Base-by-base conservation (phyloP, 108 stramenopile species). In the Fistulifera pelliculosa region DNA sequence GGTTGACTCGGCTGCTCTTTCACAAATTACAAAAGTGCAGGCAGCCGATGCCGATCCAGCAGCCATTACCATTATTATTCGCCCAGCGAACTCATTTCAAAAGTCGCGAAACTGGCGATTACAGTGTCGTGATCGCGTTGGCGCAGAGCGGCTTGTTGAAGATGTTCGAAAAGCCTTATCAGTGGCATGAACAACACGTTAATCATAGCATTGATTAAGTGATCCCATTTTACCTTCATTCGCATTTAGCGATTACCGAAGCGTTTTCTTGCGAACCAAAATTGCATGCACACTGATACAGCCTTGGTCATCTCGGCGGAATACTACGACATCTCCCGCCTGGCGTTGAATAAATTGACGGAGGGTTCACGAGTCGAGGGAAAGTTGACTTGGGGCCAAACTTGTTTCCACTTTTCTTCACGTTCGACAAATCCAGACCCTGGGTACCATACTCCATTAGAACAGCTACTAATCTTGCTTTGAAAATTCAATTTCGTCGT, bases 301-400 rank as follows among this genome's bases (percentile, higher is more conserved):
- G 24, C 50, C 50, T 23, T 27, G 19, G 18, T 38, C 57, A 27
- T 68, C 59, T 8, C 49, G 27, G 6, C 62, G 47, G 3, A 71
- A 50, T 38, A 52, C 52, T 8, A 71, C 48, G 3, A 66, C 74
- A 53, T 70, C 69, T 4, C 56, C 61, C 14, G 69, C 65, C 23
- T 49, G 28, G 13, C 38, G 8, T 0, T 47, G 3, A 10, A 70
- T 23, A 0, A 61, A 66, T 11, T 52, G 51, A 17, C 44, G 16
- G 15, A 23, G 40, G 19, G 60, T 28, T 28, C 26, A 3, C 31
- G 31, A 35, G 31, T 35, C 6, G 31, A 6, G 45, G 88, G 88
- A 57, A 86, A 86, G n/a, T 80, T 80, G 15, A 57, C 48, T 52
- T 83, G 66, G 8, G 89, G 89, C 89, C 89, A 91, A n/a, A 91